Conservation (phyloP, 2,329 filamentous ascomycete species). For the Dryadomyces quercivorus region DNA sequence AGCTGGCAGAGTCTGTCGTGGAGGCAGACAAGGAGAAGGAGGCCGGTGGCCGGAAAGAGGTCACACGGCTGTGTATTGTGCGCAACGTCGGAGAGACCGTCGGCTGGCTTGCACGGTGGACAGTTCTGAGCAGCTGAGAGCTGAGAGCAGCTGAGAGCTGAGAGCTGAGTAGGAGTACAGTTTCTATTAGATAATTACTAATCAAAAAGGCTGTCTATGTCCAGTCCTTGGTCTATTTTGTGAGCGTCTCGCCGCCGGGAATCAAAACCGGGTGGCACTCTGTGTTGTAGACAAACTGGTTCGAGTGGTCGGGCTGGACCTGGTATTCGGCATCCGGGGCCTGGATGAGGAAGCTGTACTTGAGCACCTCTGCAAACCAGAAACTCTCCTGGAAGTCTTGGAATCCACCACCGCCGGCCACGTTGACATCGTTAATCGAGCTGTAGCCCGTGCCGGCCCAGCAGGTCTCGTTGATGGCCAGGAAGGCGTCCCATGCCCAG, state of each 20-base stretch:
- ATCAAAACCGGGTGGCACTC: constrained; percentile 29
- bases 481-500: constrained; percentile 72
- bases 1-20: constrained; percentile 32
- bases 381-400: constrained; percentile 74
- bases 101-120: constrained; percentile 53
- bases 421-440: constrained; percentile 54
- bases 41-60: constrained; percentile 6
- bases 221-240: neutral
- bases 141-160: too few species aligned
- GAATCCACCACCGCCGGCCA: constrained; percentile 44
- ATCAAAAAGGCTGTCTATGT: neutral
- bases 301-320: constrained; percentile 30
- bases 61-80: constrained; percentile 56
- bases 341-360: constrained; percentile 69
- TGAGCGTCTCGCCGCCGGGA: neutral
- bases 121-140: constrained; percentile 8
- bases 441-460: constrained; percentile 55
- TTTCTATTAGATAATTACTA: neutral
- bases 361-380: constrained; percentile 77
- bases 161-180: too few species aligned
- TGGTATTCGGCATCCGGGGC: constrained; percentile 44
- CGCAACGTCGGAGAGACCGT: constrained; percentile 67
- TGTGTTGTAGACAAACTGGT: constrained; percentile 37
- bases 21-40: constrained; percentile 4
- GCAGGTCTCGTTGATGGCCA: constrained; percentile 52